A percentile compares a stretch with the other conserved stretches of the same genome.
Evolutionary conservation across 192 early-diverging fungal species (phyloP).

Genomic region (Backusella sp.): DNA sequence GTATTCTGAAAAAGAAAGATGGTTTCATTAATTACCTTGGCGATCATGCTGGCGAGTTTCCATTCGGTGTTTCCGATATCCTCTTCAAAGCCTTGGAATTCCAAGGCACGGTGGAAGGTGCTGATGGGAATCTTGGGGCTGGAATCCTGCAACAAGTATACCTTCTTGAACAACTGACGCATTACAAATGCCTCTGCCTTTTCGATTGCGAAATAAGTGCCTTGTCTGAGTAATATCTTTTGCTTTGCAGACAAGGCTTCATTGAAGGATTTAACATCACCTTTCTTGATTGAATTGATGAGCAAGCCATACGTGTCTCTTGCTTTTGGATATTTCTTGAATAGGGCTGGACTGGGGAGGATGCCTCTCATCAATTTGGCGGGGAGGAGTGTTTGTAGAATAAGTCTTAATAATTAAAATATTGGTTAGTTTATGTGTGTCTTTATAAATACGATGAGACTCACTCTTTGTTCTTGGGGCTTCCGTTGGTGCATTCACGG

Average conservation of each 20-base stretch:
- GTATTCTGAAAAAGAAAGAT: background rate
- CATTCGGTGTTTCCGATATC: constrained; percentile 75
- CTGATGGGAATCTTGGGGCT: constrained; percentile 57
- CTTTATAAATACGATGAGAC: background rate
- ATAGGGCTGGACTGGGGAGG: constrained; percentile 60
- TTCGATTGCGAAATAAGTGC: constrained; percentile 85
- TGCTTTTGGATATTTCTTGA: constrained; percentile 62
- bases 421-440: background rate
- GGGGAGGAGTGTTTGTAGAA: constrained; percentile 83
- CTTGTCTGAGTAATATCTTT: constrained; percentile 53
- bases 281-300: constrained; percentile 61
- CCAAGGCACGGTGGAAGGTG: constrained; percentile 65
- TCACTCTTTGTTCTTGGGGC: constrained; percentile 48
- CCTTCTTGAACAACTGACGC: constrained; percentile 75
- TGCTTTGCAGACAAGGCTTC: constrained; percentile 53
- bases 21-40: constrained; percentile 52
- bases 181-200: constrained; percentile 66
- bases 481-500: constrained; percentile 36
- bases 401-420: constrained; percentile 48
- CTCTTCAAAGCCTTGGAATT: constrained; percentile 44
- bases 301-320: constrained; percentile 62
- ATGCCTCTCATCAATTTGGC: constrained; percentile 69
- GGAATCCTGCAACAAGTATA: constrained; percentile 53
- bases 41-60: constrained; percentile 87
- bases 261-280: constrained; percentile 79